Conservation (phyloP, 2,329 filamentous ascomycete species). For the Ceratocystis variospora region DNA sequence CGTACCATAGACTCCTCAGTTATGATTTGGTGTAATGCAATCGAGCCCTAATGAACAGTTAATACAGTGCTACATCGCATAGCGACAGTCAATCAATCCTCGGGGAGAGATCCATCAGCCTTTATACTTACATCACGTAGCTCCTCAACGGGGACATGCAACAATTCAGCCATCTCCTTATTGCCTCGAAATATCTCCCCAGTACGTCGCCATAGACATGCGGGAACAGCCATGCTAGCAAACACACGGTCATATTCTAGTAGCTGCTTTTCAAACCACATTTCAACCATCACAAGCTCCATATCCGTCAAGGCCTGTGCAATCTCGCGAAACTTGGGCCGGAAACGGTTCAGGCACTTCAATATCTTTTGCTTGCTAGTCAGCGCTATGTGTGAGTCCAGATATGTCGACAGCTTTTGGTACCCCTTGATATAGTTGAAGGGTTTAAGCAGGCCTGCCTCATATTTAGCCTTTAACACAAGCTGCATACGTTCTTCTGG, state of each 20-base stretch:
- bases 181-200: constrained; percentile 96
- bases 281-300: constrained; percentile 87
- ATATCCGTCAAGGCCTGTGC: constrained; percentile 86
- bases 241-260: constrained; percentile 99
- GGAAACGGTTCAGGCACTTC: constrained; percentile 79
- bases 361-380: constrained; percentile 81
- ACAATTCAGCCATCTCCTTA: constrained; percentile 95
- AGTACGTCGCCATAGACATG: constrained; percentile 91
- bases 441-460: constrained; percentile 83
- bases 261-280: constrained; percentile 95
- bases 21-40: constrained; percentile 89
- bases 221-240: constrained; percentile 95
- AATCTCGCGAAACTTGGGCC: constrained; percentile 90
- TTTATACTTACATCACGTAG: constrained; percentile 64
- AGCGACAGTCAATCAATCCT: background rate
- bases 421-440: constrained; percentile 99
- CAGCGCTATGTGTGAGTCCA: constrained; percentile 75
- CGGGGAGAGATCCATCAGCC: background rate
- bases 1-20: constrained; percentile 88
- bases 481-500: constrained; percentile 94
- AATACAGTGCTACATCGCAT: background rate
- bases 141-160: constrained; percentile 80
- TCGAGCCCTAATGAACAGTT: constrained; percentile 55
- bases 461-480: constrained; percentile 86
- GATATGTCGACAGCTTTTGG: constrained; percentile 73